Base-by-base conservation (phyloP, 345 rosid species). In the Lepidium sativum region DNA sequence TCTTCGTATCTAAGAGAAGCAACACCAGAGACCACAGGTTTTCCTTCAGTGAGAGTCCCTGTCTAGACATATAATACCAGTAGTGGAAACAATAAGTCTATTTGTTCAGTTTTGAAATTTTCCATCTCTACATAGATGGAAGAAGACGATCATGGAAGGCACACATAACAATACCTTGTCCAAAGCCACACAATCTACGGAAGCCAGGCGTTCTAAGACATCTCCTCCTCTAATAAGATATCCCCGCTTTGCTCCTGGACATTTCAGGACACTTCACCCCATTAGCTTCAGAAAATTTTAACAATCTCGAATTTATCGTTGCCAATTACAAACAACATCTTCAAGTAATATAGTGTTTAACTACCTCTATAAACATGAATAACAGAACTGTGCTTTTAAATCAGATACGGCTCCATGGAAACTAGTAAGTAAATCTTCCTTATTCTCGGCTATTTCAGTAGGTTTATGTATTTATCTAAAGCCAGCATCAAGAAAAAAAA, bases 171-270 rank as follows among this genome's bases (percentile, higher is more conserved):
- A 21, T 77, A 92, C 97, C 95, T 92, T 92, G 77, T 92, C 98
- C 34, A 89, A 75, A 77, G 97, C 98, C 49, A 89, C 65, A 80
- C 75, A 78, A 72, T 86, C 82, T 49, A 87, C 67, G 69, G 83
- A 75, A 40, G 98, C 91, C 73, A 92, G 77, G 47, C 92, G 96
- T 81, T 92, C 97, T 58, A 89, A 81, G 69, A 86, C 96, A 80
- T 89, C 96, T 65, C 96, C 97, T 72, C 98, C 98, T 81, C 98
- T 83, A 73, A 92, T 83, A 64, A 92, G 87, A 79, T 87, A 91
- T 65, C 98, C 98, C 60, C 86, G 88, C 78, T 78, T 87, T 68
- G 97, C 98, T 72, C 98, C 98, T 92, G 79, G 41, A 65, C 75
- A 79, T 73, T 73, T 41, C 59, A 69, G 60, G 55, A 33, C 31